These are phyloP conservation scores for Iris pallida DNA, from an alignment of 116 monocot species.

Conservation along the genomic window DNA sequence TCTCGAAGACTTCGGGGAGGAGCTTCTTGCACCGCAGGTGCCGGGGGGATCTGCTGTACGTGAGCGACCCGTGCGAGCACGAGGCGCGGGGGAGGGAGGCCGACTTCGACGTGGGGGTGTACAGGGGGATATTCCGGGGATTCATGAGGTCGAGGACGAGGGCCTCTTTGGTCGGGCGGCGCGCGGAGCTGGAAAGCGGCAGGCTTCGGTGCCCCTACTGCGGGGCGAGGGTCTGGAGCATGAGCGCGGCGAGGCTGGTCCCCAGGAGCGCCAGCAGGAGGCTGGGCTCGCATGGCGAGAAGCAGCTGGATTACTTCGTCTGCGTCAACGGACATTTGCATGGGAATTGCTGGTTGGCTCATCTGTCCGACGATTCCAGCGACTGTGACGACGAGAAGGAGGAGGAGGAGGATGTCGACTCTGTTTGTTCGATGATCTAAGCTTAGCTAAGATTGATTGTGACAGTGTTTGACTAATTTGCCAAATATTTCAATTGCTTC, in stretches of 20 bases:
- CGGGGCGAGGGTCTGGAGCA: conserved; percentile 77
- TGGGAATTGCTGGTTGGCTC: conserved; percentile 71
- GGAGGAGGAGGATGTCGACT: neutral
- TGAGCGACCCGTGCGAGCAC: conserved; percentile 81
- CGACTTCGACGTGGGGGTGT: conserved; percentile 68
- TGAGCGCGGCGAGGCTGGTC: conserved; percentile 52
- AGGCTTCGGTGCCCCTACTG: conserved; percentile 66
- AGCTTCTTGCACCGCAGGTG: conserved; percentile 55
- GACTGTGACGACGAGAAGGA: conserved; percentile 5
- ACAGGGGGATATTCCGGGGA: conserved; percentile 54
- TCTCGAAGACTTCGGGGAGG: conserved; percentile 72
- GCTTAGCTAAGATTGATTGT: too few species aligned
- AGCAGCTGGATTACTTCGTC: conserved; percentile 58
- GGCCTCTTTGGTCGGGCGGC: conserved; percentile 34
- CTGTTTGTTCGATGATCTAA: too few species aligned
- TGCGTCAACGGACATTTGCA: conserved; percentile 79
- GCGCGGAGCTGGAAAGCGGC: conserved; percentile 45
- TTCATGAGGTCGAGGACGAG: conserved; percentile 58
- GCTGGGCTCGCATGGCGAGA: conserved; percentile 40
- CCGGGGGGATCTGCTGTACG: conserved; percentile 50
- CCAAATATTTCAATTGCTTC: too few species aligned
- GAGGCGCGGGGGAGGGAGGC: conserved; percentile 15
- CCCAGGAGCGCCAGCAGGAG: conserved; percentile 57
- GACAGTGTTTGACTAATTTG: too few species aligned
- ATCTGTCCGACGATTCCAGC: conserved; percentile 30